Base-by-base conservation (phyloP, 495 filamentous ascomycete genomes). In the Daldinia loculata region DNA sequence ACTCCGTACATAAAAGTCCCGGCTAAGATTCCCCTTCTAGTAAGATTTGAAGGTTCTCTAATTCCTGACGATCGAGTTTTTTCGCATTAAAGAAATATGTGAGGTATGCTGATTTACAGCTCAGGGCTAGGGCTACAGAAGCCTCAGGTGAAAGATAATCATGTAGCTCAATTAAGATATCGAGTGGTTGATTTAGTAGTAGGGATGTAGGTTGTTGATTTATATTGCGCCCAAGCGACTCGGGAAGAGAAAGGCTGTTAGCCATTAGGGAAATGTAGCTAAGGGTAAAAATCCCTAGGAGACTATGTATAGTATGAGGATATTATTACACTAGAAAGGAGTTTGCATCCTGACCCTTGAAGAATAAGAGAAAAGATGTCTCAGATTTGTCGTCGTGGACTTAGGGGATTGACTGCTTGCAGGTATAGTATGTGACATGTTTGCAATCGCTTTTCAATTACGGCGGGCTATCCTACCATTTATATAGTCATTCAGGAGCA, bases 221-320 rank as follows among this genome's bases (percentile, higher is more conserved):
- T 2, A 45, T 9, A 22, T 8, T 1, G 17, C n/a, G 0, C 7
- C 0, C 4, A 45, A 3, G n/a, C 41, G 5, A 8, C 17, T 7
- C 0, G 8, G 1, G 41, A 19, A 0, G 0, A 11, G n/a, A 19
- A 19, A 4, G 2, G 7, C 1, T 9, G n/a, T 19, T 1, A 3
- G 41, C n/a, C 41, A 45, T 45, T 22, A 0, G 6, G 30, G 30
- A 32, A 19, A 45, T 19, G 5, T 9, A 19, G 2, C 0, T 7
- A 9, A 22, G 6, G 17, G 17, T 19, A 45, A 1, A 45, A 19
- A 19, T 5, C 2, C 6, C 39, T 6, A 7, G 1, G 6, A 45
- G n/a, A 22, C 8, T 3, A n/a, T 45, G 3, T 9, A 3, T 22
- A 17, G 5, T 45, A 17, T 45, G 19, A 45, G n/a, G 22, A 8